Conservation (phyloP, 2,329 filamentous ascomycete genomes). For the Ophidiomyces ophidiicola region DNA sequence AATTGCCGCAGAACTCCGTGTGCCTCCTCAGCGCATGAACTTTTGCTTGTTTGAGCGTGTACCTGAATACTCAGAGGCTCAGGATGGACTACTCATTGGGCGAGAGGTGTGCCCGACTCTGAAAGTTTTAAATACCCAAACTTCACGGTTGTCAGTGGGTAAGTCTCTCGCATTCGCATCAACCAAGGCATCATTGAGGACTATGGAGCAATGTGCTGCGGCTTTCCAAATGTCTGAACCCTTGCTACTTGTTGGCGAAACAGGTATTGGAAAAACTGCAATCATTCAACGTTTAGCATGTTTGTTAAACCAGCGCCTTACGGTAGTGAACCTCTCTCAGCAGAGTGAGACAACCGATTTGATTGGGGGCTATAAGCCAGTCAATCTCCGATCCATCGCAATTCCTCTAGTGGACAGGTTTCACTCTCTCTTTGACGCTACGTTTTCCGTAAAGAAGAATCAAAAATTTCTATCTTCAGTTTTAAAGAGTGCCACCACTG, state of each 20-base stretch:
- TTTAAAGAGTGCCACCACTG: conserved; percentile 63
- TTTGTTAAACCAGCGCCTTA: conserved; percentile 70
- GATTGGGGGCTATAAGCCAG: conserved; percentile 88
- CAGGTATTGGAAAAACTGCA: conserved; percentile 95
- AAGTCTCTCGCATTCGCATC: conserved; percentile 57
- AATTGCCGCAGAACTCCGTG: conserved; percentile 77
- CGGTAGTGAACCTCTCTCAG: conserved; percentile 90
- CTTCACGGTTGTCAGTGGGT: conserved; percentile 34
- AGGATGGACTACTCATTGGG: conserved; percentile 50
- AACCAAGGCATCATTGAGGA: conserved; percentile 68
- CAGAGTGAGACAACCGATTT: conserved; percentile 96
- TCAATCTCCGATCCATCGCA: conserved; percentile 76
- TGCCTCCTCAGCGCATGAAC: conserved; percentile 68
- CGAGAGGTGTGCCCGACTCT: conserved; percentile 48
- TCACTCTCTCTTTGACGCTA: conserved; percentile 73
- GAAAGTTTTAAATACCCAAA: conserved; percentile 39
- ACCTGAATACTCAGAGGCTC: conserved; percentile 54
- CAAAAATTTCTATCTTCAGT: conserved; percentile 73
- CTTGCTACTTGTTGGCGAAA: conserved; percentile 91
- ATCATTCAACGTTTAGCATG: conserved; percentile 86
- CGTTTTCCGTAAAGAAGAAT: conserved; percentile 80
- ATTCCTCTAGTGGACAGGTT: conserved; percentile 90
- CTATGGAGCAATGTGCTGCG: conserved; percentile 79
- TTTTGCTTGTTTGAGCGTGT: conserved; percentile 64
- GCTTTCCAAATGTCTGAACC: conserved; percentile 78